Conservation (phyloP, 768 basidiomycete species). For the Xanthoconium purpureum region DNA sequence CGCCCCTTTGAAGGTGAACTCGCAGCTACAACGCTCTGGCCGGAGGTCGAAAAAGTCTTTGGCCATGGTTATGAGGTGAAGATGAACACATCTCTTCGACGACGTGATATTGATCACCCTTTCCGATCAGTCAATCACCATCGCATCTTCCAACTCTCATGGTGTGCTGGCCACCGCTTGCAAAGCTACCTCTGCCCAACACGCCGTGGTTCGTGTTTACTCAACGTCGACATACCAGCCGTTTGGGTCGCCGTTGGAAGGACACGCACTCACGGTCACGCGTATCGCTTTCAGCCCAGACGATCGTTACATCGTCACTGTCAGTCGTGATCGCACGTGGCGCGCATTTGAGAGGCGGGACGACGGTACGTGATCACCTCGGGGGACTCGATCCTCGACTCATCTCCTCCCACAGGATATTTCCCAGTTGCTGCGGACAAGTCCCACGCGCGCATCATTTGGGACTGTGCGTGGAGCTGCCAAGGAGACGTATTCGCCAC, state of each 20-base stretch:
- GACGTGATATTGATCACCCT: neutral
- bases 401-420: conserved; percentile 46
- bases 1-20: conserved; percentile 91
- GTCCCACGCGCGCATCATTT: conserved; percentile 89
- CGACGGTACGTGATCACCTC: conserved; percentile 33
- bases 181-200: conserved; percentile 82
- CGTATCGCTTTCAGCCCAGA: conserved; percentile 87
- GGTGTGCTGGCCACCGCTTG: conserved; percentile 84
- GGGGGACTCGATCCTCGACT: neutral
- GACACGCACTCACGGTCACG: conserved; percentile 89
- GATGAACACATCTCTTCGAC: neutral
- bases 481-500: conserved; percentile 85
- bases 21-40: conserved; percentile 87
- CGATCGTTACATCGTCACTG: conserved; percentile 74
- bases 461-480: conserved; percentile 88
- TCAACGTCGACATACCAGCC: conserved; percentile 68
- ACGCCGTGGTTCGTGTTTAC: conserved; percentile 85
- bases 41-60: conserved; percentile 94
- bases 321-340: conserved; percentile 93
- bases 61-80: conserved; percentile 94
- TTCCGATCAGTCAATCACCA: conserved; percentile 63
- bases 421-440: conserved; percentile 66
- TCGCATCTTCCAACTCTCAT: conserved; percentile 70
- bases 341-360: conserved; percentile 60
- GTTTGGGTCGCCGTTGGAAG: conserved; percentile 69